These are phyloP conservation scores for Botrytis sinoallii DNA, from an alignment of 2,329 filamentous ascomycete species.

Conservation along the genomic window DNA sequence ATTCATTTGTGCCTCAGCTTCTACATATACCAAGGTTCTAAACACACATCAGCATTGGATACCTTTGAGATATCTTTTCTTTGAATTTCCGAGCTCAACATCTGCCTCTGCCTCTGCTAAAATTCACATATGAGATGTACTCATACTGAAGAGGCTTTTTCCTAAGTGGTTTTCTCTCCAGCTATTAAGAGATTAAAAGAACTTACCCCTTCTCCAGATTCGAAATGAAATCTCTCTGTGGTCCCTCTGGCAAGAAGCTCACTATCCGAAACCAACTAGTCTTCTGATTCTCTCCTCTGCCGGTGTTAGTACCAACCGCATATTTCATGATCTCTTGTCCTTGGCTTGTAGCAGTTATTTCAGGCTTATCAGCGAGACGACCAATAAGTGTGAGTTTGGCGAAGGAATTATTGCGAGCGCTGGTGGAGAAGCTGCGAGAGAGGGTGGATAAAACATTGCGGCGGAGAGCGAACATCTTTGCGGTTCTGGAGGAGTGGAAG, in stretches of 20 bases:
- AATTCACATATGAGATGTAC: not conserved
- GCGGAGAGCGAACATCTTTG: conserved; percentile 33
- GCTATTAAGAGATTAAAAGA: conserved; percentile 13
- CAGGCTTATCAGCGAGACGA: conserved; percentile 75
- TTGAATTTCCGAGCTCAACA: not conserved
- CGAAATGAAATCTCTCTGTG: conserved; percentile 68
- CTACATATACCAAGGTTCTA: conserved; percentile 77
- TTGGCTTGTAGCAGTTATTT: conserved; percentile 65
- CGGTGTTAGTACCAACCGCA: conserved; percentile 66
- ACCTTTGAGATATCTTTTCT: not conserved
- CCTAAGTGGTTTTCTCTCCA: not conserved
- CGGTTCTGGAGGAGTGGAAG: not conserved
- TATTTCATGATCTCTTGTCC: conserved; percentile 77
- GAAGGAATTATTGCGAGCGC: conserved; percentile 51
- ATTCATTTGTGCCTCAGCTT: conserved; percentile 73
- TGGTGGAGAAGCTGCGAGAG: conserved; percentile 72
- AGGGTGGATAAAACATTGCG: conserved; percentile 44
- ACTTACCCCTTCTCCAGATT: conserved; percentile 81
- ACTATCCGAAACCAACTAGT: conserved; percentile 84
- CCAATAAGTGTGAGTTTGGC: conserved; percentile 86
- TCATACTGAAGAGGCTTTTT: not conserved
- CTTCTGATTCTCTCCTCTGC: conserved; percentile 65
- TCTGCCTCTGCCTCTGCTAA: not conserved
- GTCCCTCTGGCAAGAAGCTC: conserved; percentile 66
- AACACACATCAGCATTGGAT: conserved; percentile 20